A percentile compares a stretch with the other conserved stretches of the same genome.
These are phyloP conservation scores for Debaryomyces maramus DNA, from an alignment of 805 yeast genomes.

Conservation along the genomic window DNA sequence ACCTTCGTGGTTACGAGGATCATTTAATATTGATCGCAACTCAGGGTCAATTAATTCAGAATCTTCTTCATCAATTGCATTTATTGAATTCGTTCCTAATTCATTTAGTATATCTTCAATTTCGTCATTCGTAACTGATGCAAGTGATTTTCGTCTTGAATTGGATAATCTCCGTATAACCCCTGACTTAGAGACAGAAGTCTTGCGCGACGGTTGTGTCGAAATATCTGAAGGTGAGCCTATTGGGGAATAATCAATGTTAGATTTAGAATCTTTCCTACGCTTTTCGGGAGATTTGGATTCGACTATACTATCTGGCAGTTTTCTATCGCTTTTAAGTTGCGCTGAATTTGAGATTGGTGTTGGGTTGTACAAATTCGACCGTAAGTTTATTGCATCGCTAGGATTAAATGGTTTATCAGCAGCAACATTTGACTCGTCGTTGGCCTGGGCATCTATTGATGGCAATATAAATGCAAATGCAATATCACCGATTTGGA, in stretches of 20 bases:
- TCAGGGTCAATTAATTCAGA: conserved; percentile 32
- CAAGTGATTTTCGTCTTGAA: conserved; percentile 39
- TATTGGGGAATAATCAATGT: neutral
- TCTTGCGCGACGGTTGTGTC: conserved; percentile 1
- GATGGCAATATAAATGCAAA: conserved; percentile 86
- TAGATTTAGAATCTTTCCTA: neutral
- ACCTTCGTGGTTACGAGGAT: conserved; percentile 15
- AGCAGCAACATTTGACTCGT: conserved; percentile 15
- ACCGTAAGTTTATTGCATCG: conserved; percentile 58
- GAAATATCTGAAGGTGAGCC: conserved; percentile 2
- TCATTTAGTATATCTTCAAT: conserved; percentile 36
- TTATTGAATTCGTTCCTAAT: conserved; percentile 33
- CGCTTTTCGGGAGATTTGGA: neutral
- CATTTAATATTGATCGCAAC: conserved; percentile 30
- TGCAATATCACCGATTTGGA: conserved; percentile 91
- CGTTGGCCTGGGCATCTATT: conserved; percentile 43
- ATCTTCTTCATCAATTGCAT: conserved; percentile 29
- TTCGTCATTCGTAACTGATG: conserved; percentile 40
- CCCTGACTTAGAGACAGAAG: neutral
- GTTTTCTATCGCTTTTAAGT: conserved; percentile 3
- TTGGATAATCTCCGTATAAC: conserved; percentile 31
- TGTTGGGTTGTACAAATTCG: conserved; percentile 41
- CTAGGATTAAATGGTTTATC: conserved; percentile 54
- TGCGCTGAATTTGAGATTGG: conserved; percentile 16
- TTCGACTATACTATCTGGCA: no score